Percentiles rank a stretch among this genome's conserved stretches.
Conservation (phyloP, 768 basidiomycete genomes). For the Strobilomyces confusus region DNA sequence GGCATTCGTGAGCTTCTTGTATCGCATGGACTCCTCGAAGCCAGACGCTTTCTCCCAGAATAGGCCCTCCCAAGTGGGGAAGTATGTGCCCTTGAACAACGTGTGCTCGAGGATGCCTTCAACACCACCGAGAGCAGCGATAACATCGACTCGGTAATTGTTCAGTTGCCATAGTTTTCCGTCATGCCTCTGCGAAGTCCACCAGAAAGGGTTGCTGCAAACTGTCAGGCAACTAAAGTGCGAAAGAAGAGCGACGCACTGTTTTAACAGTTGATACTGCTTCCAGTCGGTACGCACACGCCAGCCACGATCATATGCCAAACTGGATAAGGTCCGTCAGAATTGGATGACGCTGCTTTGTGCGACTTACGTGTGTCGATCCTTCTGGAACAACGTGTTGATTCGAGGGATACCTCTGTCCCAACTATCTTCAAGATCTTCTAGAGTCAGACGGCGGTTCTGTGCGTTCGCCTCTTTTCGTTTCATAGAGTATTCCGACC, state of each 20-base stretch:
- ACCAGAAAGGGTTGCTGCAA: constrained; percentile 93
- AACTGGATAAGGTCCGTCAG: constrained; percentile 33
- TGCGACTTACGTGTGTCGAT: constrained; percentile 75
- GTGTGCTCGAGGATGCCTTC: constrained; percentile 97
- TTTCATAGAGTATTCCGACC: constrained; percentile 99
- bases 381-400: constrained; percentile 99
- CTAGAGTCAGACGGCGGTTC: constrained; percentile 92
- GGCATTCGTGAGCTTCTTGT: constrained; percentile 96
- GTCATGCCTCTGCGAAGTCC: constrained; percentile 97
- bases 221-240: constrained; percentile 9
- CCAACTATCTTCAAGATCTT: constrained; percentile 98
- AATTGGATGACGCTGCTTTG: not conserved
- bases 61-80: constrained; percentile 97
- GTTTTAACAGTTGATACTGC: constrained; percentile 90
- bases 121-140: constrained; percentile 95
- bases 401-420: constrained; percentile 98
- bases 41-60: constrained; percentile 99
- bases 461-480: constrained; percentile 99
- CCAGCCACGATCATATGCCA: constrained; percentile 99
- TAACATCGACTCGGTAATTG: constrained; percentile 98
- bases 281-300: constrained; percentile 98
- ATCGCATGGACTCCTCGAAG: constrained; percentile 94
- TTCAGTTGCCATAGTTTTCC: constrained; percentile 97
- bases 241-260: constrained; percentile 51
- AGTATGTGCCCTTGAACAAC: constrained; percentile 95